These are phyloP conservation scores for Noccaea bulbosa DNA, from an alignment of 345 rosid genomes.

Conservation along the genomic window DNA sequence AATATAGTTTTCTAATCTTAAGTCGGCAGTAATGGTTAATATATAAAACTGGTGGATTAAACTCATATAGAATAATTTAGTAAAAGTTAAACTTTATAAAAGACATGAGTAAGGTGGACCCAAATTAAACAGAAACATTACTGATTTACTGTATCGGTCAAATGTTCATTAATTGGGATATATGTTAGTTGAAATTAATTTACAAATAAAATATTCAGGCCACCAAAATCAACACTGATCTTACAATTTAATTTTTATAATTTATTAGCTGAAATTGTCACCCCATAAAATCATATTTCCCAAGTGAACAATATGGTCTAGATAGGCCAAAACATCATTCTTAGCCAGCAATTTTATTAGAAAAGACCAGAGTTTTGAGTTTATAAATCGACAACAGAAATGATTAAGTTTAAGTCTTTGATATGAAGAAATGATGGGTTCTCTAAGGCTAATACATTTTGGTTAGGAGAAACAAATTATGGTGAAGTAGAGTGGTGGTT, in stretches of 20 bases:
- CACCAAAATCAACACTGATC: background rate
- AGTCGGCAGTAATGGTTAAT: background rate
- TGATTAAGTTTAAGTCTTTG: background rate
- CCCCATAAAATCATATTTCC: background rate
- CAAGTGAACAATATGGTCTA: too few relatives aligned
- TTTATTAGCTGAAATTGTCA: background rate
- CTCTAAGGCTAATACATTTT: background rate
- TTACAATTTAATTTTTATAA: background rate
- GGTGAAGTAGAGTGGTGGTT: background rate
- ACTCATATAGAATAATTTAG: slow-evolving; percentile 11
- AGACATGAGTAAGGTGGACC: slow-evolving; percentile 32
- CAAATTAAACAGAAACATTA: slow-evolving; percentile 18
- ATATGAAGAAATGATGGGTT: background rate
- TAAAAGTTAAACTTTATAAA: slow-evolving; percentile 13
- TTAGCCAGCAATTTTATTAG: too few relatives aligned
- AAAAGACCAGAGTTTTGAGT: too few relatives aligned
- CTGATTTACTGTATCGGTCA: slow-evolving; percentile 26
- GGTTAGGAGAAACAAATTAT: background rate
- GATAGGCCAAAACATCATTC: too few relatives aligned
- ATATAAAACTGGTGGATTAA: slow-evolving; percentile 26
- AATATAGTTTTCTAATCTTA: background rate
- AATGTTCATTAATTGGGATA: slow-evolving; percentile 9
- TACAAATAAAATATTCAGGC: too few relatives aligned
- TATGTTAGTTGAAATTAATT: background rate
- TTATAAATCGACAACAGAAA: too few relatives aligned